These are phyloP conservation scores for Cryptosporidium sp. DNA, from an alignment of 169 alveolate genomes.

Conservation along the genomic window DNA sequence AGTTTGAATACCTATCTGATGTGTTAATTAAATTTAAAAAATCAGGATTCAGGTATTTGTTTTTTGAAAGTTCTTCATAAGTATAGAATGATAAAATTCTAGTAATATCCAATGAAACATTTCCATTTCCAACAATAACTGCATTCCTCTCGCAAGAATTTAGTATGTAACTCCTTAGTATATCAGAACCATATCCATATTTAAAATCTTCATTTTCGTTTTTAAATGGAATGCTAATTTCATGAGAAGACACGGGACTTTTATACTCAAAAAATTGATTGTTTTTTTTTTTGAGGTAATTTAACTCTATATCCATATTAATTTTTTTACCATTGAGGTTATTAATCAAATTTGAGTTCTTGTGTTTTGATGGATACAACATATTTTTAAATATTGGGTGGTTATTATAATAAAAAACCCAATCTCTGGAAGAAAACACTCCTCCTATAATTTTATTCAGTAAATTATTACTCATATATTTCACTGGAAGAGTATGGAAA, in stretches of 20 bases:
- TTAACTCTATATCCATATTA: neutral
- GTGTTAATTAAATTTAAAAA: constrained; percentile 24
- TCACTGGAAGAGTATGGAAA: constrained; percentile 22
- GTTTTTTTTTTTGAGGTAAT: constrained; percentile 4
- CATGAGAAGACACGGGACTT: constrained; percentile 5
- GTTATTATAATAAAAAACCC: constrained; percentile 58
- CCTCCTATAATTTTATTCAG: constrained; percentile 42
- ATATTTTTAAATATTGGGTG: constrained; percentile 60
- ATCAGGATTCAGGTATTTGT: constrained; percentile 36
- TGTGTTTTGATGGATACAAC: neutral
- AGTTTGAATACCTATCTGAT: neutral
- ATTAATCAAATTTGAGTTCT: neutral
- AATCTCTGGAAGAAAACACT: constrained; percentile 63
- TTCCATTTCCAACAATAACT: constrained; percentile 66
- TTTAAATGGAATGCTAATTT: neutral
- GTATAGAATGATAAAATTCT: constrained; percentile 44
- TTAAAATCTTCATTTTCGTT: constrained; percentile 2
- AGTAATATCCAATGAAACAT: constrained; percentile 66
- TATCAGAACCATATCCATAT: constrained; percentile 39
- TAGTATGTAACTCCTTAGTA: neutral
- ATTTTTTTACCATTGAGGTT: neutral
- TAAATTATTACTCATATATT: neutral
- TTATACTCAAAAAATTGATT: constrained; percentile 44
- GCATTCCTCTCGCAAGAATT: constrained; percentile 63
- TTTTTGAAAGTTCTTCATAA: constrained; percentile 43